phyloP scores from a whole-genome alignment of 2,329 filamentous ascomycete genomes.

The Paraconiothyrium brasiliense region DNA sequence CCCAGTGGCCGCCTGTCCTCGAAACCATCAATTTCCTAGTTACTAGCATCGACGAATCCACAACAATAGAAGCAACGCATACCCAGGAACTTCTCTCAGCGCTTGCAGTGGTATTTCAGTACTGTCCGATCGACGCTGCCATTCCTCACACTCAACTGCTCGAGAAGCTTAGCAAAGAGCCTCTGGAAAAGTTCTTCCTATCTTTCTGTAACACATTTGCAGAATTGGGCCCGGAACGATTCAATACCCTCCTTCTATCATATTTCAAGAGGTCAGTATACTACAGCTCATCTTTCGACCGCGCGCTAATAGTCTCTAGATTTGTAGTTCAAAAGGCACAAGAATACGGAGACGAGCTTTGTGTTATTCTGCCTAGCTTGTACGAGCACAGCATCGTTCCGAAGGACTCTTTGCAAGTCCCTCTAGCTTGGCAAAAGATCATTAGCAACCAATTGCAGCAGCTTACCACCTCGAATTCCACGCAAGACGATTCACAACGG shows the following conservation, averaged over 20 bases:
- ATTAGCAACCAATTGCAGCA: conserved; percentile 75
- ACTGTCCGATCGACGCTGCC: conserved; percentile 80
- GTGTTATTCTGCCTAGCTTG: conserved; percentile 41
- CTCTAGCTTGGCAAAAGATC: conserved; percentile 40
- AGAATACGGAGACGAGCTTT: conserved; percentile 41
- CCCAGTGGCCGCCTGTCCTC: conserved; percentile 74
- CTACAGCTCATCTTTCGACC: not conserved
- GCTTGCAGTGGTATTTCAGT: conserved; percentile 73
- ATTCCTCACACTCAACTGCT: conserved; percentile 75
- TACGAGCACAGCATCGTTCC: conserved; percentile 33
- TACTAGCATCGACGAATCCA: conserved; percentile 49
- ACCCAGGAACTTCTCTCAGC: conserved; percentile 54
- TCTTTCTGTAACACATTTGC: conserved; percentile 85
- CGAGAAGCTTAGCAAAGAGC: conserved; percentile 70
- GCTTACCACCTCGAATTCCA: conserved; percentile 42
- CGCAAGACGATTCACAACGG: conserved; percentile 20
- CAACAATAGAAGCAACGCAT: conserved; percentile 24
- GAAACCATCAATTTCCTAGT: conserved; percentile 50
- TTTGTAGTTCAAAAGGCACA: conserved; percentile 68
- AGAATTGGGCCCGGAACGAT: conserved; percentile 76
- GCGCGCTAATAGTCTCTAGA: conserved; percentile 55
- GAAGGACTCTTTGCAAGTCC: conserved; percentile 29
- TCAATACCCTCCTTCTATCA: conserved; percentile 79
- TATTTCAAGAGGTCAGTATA: conserved; percentile 76
- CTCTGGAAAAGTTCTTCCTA: conserved; percentile 77